Conservation (phyloP, 805 yeast genomes). For the Wickerhamiella kazuoi region DNA sequence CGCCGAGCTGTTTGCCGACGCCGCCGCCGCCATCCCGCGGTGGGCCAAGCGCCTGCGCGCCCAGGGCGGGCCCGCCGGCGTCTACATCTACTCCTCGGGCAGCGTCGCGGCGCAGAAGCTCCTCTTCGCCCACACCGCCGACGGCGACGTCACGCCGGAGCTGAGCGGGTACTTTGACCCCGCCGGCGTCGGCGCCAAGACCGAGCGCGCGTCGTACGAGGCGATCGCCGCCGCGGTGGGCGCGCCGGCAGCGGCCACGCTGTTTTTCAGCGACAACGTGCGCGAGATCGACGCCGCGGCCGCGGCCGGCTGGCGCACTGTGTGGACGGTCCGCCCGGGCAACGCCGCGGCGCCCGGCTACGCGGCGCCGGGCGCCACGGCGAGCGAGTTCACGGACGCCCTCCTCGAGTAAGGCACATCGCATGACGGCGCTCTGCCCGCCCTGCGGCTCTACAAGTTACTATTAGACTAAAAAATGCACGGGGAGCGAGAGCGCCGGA, state of each 20-base stretch:
- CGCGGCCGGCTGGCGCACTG: conserved; percentile 40
- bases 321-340: conserved; percentile 56
- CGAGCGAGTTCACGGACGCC: conserved; percentile 1
- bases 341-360: conserved; percentile 25
- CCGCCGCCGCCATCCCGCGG: conserved; percentile 34
- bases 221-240: conserved; percentile 33
- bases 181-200: conserved; percentile 62
- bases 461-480: neutral
- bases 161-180: conserved; percentile 70
- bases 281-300: conserved; percentile 62
- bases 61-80: conserved; percentile 12
- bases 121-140: conserved; percentile 42
- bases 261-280: conserved; percentile 69
- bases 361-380: neutral
- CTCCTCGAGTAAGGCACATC: neutral
- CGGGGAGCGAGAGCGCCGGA: too few relatives aligned
- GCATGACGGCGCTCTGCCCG: too few relatives aligned
- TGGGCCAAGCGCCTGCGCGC: conserved; percentile 20
- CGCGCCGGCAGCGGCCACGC: conserved; percentile 20
- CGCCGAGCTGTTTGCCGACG: conserved; percentile 67
- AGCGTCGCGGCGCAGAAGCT: conserved; percentile 74
- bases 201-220: conserved; percentile 36
- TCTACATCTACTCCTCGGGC: conserved; percentile 79
- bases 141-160: conserved; percentile 26
- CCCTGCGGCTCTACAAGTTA: neutral